Base-by-base conservation (phyloP, 2,329 filamentous ascomycete genomes). In the Intubia oerlemansii region DNA sequence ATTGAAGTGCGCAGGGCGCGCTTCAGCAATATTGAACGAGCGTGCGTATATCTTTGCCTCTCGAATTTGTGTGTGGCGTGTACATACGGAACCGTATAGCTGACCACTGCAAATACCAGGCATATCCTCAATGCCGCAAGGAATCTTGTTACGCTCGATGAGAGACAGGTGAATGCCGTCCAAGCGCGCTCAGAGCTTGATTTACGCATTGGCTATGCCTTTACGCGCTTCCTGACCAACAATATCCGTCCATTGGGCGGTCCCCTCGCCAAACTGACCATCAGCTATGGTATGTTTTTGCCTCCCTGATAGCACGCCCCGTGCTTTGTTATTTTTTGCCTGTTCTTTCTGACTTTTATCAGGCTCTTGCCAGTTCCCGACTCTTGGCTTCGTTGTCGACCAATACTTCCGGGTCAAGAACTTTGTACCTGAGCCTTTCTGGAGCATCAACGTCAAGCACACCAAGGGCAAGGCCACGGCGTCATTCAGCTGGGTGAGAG, bases 321-420 rank as follows among this genome's bases (percentile, higher is more conserved):
- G n/a, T n/a, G n/a, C n/a, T n/a, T n/a, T n/a, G n/a, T n/a, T n/a
- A n/a, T n/a, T n/a, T n/a, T n/a, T n/a, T n/a, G n/a, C n/a, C n/a
- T n/a, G n/a, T 22, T 2, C 35, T 41, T 8, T n/a, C 3, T 12
- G 5, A 8, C 14, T 14, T 27, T 10, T 3, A n/a, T 11, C 20
- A 79, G 79, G 66, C 10, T 92, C 84, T 4, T 98, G 88, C 39
- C 88, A 98, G 47, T 98, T 98, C 42, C 88, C 88, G 2, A 95
- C 88, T 0, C 59, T 98, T 5, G 88, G 88, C 0, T 98, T 98
- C 39, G 85, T 98, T 2, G 88, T 98, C 6, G 88, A 98, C 49
- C 70, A 85, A 27, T 98, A 95, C 48, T 80, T 92, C 41, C 72
- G 79, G 28, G 88, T 98, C 29, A 73, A 80, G 37, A 92, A 91